A percentile compares a stretch with the other conserved stretches of the same genome.
These are phyloP conservation scores for Trichoderma gamsii DNA, from an alignment of 495 filamentous ascomycete species.

Conservation along the genomic window DNA sequence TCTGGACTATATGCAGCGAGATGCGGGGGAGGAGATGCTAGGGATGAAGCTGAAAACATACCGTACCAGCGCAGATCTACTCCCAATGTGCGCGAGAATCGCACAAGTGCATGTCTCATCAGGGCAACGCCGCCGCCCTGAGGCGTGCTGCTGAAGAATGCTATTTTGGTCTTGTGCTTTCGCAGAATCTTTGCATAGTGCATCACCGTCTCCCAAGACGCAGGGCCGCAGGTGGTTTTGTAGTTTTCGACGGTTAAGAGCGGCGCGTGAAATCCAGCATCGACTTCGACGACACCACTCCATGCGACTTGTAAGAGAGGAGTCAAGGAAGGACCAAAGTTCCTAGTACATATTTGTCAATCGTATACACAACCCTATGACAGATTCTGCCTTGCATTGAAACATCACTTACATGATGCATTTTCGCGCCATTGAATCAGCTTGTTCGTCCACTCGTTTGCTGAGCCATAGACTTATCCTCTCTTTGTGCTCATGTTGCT, in stretches of 20 bases:
- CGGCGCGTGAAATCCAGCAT: constrained; percentile 56
- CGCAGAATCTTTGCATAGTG: constrained; percentile 64
- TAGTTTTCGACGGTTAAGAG: constrained; percentile 60
- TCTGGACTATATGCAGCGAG: too few species aligned
- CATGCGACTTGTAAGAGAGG: constrained; percentile 72
- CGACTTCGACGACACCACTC: constrained; percentile 68
- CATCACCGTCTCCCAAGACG: constrained; percentile 65
- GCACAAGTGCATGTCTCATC: constrained; percentile 79
- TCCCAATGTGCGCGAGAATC: constrained; percentile 62
- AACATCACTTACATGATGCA: constrained; percentile 53
- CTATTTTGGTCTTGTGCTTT: constrained; percentile 60
- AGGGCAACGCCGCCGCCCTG: constrained; percentile 84
- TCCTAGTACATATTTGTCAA: constrained; percentile 36
- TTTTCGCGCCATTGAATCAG: constrained; percentile 79
- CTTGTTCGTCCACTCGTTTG: constrained; percentile 70
- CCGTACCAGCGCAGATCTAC: constrained; percentile 73
- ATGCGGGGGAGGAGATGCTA: not conserved
- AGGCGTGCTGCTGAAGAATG: constrained; percentile 81
- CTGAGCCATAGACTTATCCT: constrained; percentile 44
- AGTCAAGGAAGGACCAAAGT: constrained; percentile 69
- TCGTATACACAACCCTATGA: not conserved
- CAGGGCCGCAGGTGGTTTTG: constrained; percentile 50
- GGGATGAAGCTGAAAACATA: constrained; percentile 22
- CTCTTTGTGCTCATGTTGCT: constrained; percentile 38
- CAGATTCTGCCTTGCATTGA: constrained; percentile 7